These are phyloP conservation scores for Phytophthora palmivora DNA, from an alignment of 352 stramenopile genomes.

Conservation along the genomic window DNA sequence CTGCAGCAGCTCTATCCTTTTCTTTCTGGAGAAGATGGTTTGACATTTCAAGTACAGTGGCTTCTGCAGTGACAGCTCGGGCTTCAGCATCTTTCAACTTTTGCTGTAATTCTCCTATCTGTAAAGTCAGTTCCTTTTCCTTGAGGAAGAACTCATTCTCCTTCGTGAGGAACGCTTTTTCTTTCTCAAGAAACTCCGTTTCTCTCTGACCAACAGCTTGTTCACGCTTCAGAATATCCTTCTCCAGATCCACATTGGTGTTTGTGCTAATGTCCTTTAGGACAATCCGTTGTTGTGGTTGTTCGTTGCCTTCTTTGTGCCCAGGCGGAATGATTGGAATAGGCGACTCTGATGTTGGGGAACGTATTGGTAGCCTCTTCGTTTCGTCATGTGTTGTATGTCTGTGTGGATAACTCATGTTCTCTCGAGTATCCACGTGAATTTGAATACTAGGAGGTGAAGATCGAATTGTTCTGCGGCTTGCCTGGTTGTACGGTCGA, in stretches of 20 bases:
- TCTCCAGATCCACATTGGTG: constrained; percentile 62
- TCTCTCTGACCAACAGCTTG: constrained; percentile 41
- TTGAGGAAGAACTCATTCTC: constrained; percentile 47
- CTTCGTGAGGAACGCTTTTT: constrained; percentile 42
- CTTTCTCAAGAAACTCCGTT: constrained; percentile 38
- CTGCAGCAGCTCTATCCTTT: constrained; percentile 29
- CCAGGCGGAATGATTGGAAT: not conserved
- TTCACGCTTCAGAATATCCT: constrained; percentile 54
- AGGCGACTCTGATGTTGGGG: constrained; percentile 1
- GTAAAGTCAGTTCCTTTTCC: constrained; percentile 38
- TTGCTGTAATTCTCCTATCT: constrained; percentile 41
- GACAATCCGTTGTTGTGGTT: constrained; percentile 35
- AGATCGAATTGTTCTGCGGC: not conserved
- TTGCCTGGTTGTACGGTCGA: constrained; percentile 8
- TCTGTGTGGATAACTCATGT: not conserved
- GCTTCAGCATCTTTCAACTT: constrained; percentile 26
- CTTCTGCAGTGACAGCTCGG: constrained; percentile 35
- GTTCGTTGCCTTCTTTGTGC: not conserved
- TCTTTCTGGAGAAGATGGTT: constrained; percentile 36
- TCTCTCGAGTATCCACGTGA: constrained; percentile 2
- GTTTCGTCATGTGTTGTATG: not conserved
- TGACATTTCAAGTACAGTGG: constrained; percentile 34
- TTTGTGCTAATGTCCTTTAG: constrained; percentile 67
- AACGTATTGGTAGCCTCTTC: not conserved
- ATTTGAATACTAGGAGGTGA: constrained; percentile 6